Base-by-base conservation (phyloP, 2,329 filamentous ascomycete species). In the Ascochyta pisi region DNA sequence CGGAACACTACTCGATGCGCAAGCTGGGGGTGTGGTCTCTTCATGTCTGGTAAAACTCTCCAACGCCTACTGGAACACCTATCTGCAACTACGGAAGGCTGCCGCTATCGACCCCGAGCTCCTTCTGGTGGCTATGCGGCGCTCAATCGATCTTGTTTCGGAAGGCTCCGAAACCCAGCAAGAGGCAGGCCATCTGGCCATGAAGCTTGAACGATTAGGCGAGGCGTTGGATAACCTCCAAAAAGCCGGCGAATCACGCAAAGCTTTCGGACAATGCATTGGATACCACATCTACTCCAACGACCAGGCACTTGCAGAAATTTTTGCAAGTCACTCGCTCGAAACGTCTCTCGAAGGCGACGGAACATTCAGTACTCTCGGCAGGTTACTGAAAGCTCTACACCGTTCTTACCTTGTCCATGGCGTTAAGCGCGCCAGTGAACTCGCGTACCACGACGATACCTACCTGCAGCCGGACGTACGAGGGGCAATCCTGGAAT, bases 51-150 rank as follows among this genome's bases (percentile, higher is more conserved):
- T 89, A 58, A 90, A 87, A 64, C 83, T 91, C 24, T 91, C 89
- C 0, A 88, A 89, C 63, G 80, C 90, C 3, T 91, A 91, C 69
- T 91, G 88, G 69, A 79, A 85, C n/a, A 80, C 84, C 43, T 86
- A 86, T 66, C 75, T 83, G 16, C 78, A 81, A 40, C 42, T 73
- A 69, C 85, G 57, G 76, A 84, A 83, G 45, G 74, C 77, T 23
- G 62, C 75, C 0, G 75, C 76, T 4, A 78, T 78, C 27, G 60
- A 72, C 1, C 76, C 78, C n/a, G 78, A 81, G 43, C 61, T 68
- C 16, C 78, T 83, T 1, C 72, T 89, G 13, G 81, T 83, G 45
- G 81, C 86, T 12, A 79, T 91, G 44, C 83, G 83, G 52, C 82
- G 85, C 50, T 89, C 88, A 0, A 82, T 90, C 44, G 85, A 89